Percentiles rank a stretch among this genome's conserved stretches.
Conservation (phyloP, 257 asterid genomes). For the Linaria vulgaris region DNA sequence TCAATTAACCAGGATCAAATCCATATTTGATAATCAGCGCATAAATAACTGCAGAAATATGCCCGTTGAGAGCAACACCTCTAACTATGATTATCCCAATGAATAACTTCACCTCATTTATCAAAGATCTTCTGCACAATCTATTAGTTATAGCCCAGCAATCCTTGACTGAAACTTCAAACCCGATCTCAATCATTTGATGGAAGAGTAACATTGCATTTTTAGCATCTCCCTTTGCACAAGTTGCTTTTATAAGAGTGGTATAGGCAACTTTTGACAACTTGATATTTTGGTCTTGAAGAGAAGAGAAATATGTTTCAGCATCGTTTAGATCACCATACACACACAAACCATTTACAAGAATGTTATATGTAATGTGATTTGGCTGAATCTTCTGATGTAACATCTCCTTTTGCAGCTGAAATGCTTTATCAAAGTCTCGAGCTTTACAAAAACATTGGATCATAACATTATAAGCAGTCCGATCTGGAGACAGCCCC, state of each 20-base stretch:
- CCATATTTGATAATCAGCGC: constrained; percentile 63
- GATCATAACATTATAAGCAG: constrained; percentile 58
- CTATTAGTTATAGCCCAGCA: constrained; percentile 79
- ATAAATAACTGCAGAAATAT: constrained; percentile 41
- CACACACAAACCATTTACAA: constrained; percentile 63
- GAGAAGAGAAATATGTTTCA: constrained; percentile 45
- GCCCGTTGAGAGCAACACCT: constrained; percentile 52
- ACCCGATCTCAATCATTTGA: constrained; percentile 59
- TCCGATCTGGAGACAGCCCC: constrained; percentile 61
- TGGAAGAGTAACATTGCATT: constrained; percentile 56
- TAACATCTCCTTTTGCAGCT: constrained; percentile 49
- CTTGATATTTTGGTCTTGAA: constrained; percentile 38
- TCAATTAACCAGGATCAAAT: constrained; percentile 40
- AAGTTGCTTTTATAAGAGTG: constrained; percentile 69
- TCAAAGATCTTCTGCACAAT: constrained; percentile 60
- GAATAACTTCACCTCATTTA: constrained; percentile 47
- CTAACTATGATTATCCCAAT: constrained; percentile 48
- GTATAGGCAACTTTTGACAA: constrained; percentile 66
- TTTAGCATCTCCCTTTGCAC: constrained; percentile 65
- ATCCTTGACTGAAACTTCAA: constrained; percentile 61
- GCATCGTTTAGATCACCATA: constrained; percentile 55
- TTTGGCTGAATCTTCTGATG: constrained; percentile 45
- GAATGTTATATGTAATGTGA: constrained; percentile 57
- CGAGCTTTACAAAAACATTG: constrained; percentile 52
- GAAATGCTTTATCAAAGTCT: constrained; percentile 42